Evolutionary conservation across 2,329 filamentous ascomycete species (phyloP).

Genomic region (Aspergillus intermedius): DNA sequence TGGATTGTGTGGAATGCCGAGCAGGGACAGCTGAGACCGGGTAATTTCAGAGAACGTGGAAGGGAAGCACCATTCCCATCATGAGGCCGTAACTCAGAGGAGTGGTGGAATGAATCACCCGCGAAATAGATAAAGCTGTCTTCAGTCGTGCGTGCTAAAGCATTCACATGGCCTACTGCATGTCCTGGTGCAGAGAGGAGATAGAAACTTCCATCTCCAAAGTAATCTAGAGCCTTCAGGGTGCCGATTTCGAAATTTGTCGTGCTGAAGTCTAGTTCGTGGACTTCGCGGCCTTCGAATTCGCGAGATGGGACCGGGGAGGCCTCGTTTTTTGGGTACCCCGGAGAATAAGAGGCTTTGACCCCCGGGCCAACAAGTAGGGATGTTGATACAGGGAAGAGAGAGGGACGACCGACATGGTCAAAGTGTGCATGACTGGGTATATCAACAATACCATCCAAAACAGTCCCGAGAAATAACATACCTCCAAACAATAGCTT

Average conservation of each 20-base stretch:
- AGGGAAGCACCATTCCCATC: neutral
- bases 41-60: neutral
- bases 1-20: neutral
- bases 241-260: conserved; percentile 15
- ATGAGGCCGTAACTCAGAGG: conserved; percentile 28
- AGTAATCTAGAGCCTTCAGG: conserved; percentile 22
- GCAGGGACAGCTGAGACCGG: neutral
- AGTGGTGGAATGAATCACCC: conserved; percentile 21
- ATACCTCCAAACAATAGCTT: conserved; percentile 1
- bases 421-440: conserved; percentile 37
- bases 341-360: conserved; percentile 37
- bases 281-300: neutral
- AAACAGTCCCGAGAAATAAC: neutral
- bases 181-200: conserved; percentile 24
- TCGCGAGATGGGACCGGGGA: conserved; percentile 18
- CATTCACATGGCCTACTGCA: conserved; percentile 29
- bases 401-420: conserved; percentile 46
- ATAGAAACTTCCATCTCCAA: conserved; percentile 25
- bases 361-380: conserved; percentile 51
- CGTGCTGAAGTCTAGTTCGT: conserved; percentile 1
- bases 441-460: neutral
- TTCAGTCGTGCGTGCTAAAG: conserved; percentile 19
- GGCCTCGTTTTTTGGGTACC: conserved; percentile 38
- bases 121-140: conserved; percentile 23
- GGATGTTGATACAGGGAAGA: conserved; percentile 42